Percentiles rank a stretch among this genome's conserved stretches.
These are phyloP conservation scores for Hymenotorrendiella dingleyae DNA, from an alignment of 2,329 filamentous ascomycete species.

Conservation along the genomic window DNA sequence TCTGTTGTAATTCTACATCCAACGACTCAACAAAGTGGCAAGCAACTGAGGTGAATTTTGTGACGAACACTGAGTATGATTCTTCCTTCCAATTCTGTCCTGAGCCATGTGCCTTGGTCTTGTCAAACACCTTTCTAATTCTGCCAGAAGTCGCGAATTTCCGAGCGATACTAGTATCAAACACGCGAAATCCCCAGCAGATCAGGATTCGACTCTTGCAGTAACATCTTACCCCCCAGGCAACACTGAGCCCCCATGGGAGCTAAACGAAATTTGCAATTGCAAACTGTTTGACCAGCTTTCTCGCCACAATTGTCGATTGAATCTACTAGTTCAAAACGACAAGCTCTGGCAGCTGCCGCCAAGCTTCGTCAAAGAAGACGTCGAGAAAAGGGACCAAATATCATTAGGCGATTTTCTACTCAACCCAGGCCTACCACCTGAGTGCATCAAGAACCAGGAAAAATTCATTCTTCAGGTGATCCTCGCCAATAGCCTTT, in stretches of 20 bases:
- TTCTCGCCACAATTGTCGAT: neutral
- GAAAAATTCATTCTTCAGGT: conserved; percentile 1
- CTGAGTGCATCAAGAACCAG: neutral
- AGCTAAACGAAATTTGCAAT: too few species aligned
- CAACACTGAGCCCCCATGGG: too few species aligned
- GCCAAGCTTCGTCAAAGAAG: neutral
- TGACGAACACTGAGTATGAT: neutral
- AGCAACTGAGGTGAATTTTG: neutral
- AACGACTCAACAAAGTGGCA: neutral
- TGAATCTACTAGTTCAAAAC: neutral
- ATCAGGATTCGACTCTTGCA: too few species aligned
- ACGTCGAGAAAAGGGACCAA: neutral
- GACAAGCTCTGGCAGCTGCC: neutral
- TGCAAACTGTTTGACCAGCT: neutral
- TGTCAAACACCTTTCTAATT: too few species aligned
- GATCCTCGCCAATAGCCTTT: neutral
- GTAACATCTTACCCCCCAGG: too few species aligned
- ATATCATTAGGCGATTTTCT: neutral
- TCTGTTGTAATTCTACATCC: neutral
- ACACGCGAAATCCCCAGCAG: too few species aligned
- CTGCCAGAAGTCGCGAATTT: too few species aligned
- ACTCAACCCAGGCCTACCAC: neutral
- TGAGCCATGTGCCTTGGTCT: too few species aligned
- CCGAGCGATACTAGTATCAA: too few species aligned
- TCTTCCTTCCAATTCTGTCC: too few species aligned